Conservation (phyloP, 2,329 filamentous ascomycete species). For the Tympanopsis confertula region DNA sequence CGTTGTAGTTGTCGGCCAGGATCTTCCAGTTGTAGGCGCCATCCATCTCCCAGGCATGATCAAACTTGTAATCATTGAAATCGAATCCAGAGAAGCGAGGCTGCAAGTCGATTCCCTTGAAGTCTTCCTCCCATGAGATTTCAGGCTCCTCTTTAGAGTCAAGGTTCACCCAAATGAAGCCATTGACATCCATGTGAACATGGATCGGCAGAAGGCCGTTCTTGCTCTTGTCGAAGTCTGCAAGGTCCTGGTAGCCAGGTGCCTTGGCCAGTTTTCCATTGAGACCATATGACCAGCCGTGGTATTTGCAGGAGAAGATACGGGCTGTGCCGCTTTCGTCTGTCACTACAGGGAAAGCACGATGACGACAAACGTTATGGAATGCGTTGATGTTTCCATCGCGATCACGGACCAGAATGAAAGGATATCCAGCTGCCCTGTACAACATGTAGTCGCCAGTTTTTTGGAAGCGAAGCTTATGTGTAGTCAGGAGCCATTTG, state of each 20-base stretch:
- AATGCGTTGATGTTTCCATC: slow-evolving; percentile 30
- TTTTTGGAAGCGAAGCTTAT: slow-evolving; percentile 26
- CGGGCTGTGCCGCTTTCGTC: slow-evolving; percentile 25
- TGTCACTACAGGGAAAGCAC: slow-evolving; percentile 32
- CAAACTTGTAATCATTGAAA: slow-evolving; percentile 26
- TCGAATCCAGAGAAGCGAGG: slow-evolving; percentile 17
- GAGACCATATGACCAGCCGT: slow-evolving; percentile 36
- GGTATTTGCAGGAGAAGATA: slow-evolving; percentile 35
- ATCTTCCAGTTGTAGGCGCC: slow-evolving; percentile 30
- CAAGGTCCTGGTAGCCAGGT: slow-evolving; percentile 30
- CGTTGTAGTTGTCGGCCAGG: slow-evolving; percentile 35
- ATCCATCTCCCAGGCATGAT: slow-evolving; percentile 25
- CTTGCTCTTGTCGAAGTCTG: slow-evolving; percentile 27
- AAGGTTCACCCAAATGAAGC: slow-evolving; percentile 31
- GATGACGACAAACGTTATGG: slow-evolving; percentile 36
- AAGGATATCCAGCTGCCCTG: slow-evolving; percentile 29
- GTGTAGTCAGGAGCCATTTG: slow-evolving; percentile 25
- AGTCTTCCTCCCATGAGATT: slow-evolving; percentile 25
- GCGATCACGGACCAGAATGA: slow-evolving; percentile 27
- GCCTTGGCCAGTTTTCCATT: slow-evolving; percentile 32
- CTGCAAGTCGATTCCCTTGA: slow-evolving; percentile 18
- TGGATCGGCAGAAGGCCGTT: slow-evolving; percentile 30
- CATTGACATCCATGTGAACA: slow-evolving; percentile 21
- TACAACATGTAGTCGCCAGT: slow-evolving; percentile 33
- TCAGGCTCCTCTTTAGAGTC: slow-evolving; percentile 17